A percentile compares a stretch with the other conserved stretches of the same genome.
These are phyloP conservation scores for Paracamarosporium sp. DNA, from an alignment of 2,329 filamentous ascomycete species.

Conservation along the genomic window DNA sequence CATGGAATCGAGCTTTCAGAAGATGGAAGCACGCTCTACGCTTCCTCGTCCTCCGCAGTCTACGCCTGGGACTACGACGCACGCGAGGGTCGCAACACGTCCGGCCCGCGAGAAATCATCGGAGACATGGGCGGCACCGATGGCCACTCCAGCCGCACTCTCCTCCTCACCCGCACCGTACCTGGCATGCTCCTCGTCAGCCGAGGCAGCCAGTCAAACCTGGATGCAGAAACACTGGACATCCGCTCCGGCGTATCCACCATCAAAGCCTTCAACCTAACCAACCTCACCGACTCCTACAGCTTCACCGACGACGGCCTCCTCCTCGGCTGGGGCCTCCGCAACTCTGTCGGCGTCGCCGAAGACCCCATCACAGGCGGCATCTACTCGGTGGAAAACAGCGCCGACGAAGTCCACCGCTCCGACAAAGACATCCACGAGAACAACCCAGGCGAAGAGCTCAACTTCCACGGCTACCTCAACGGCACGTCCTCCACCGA, in stretches of 20 bases:
- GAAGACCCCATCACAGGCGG: conserved; percentile 63
- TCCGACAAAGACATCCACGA: conserved; percentile 67
- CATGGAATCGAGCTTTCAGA: conserved; percentile 59
- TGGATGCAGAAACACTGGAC: conserved; percentile 63
- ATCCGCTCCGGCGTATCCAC: conserved; percentile 67
- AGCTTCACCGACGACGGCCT: conserved; percentile 60
- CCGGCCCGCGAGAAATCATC: conserved; percentile 62
- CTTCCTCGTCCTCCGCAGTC: conserved; percentile 65
- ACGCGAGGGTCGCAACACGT: conserved; percentile 52
- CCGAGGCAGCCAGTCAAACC: conserved; percentile 68
- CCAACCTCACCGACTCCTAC: conserved; percentile 49
- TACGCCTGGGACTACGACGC: conserved; percentile 71
- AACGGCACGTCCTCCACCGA: conserved; percentile 53
- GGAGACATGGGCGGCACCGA: conserved; percentile 63
- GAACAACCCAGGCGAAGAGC: conserved; percentile 75
- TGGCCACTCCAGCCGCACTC: conserved; percentile 71
- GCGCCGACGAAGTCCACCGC: conserved; percentile 68
- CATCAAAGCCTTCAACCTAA: conserved; percentile 68
- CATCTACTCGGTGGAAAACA: conserved; percentile 71
- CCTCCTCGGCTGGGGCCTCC: conserved; percentile 70
- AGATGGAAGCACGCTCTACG: conserved; percentile 60
- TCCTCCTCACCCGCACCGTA: conserved; percentile 64
- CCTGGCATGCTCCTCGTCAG: conserved; percentile 69
- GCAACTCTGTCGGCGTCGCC: conserved; percentile 75
- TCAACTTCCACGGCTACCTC: conserved; percentile 74